Evolutionary conservation across 2,329 filamentous ascomycete species (phyloP).

Genomic region (Scytalidium lignicola): DNA sequence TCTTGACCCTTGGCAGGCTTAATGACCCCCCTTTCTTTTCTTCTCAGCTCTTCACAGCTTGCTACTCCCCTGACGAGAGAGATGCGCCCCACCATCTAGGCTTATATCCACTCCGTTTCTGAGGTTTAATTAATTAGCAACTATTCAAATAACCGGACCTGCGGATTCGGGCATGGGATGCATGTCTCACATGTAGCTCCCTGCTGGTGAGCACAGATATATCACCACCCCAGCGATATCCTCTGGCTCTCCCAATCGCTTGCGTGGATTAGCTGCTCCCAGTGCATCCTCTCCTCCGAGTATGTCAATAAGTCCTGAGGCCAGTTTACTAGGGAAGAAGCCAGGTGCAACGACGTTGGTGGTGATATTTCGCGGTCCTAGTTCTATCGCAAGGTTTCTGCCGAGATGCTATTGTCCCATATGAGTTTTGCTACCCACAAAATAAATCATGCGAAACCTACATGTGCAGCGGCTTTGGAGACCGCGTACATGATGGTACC

Average conservation of each 20-base stretch:
- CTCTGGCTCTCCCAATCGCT: slow-evolving; percentile 49
- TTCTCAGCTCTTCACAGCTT: too few species aligned
- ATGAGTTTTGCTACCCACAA: not conserved
- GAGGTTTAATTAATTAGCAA: slow-evolving; percentile 5
- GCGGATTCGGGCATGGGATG: not conserved
- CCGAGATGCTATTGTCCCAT: slow-evolving; percentile 51
- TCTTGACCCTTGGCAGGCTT: too few species aligned
- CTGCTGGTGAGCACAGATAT: slow-evolving; percentile 48
- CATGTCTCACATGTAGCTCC: slow-evolving; percentile 40
- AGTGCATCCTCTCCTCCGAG: slow-evolving; percentile 51
- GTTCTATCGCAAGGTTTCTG: slow-evolving; percentile 64
- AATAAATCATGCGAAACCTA: slow-evolving; percentile 13
- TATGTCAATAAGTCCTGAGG: slow-evolving; percentile 56
- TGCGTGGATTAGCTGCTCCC: slow-evolving; percentile 46
- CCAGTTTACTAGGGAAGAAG: slow-evolving; percentile 66
- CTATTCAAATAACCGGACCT: slow-evolving; percentile 1
- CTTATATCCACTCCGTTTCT: slow-evolving; percentile 34
- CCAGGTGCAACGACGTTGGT: slow-evolving; percentile 64
- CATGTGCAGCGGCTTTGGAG: slow-evolving; percentile 59
- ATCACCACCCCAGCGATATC: slow-evolving; percentile 57
- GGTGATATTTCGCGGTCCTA: slow-evolving; percentile 60
- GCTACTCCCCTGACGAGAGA: too few species aligned
- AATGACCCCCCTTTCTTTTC: too few species aligned
- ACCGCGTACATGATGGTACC: slow-evolving; percentile 63
- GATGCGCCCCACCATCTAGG: slow-evolving; percentile 23